Percentiles rank a stretch among this genome's conserved stretches.
phyloP scores from a whole-genome alignment of 805 yeast genomes.

The Metschnikowia proteae region DNA sequence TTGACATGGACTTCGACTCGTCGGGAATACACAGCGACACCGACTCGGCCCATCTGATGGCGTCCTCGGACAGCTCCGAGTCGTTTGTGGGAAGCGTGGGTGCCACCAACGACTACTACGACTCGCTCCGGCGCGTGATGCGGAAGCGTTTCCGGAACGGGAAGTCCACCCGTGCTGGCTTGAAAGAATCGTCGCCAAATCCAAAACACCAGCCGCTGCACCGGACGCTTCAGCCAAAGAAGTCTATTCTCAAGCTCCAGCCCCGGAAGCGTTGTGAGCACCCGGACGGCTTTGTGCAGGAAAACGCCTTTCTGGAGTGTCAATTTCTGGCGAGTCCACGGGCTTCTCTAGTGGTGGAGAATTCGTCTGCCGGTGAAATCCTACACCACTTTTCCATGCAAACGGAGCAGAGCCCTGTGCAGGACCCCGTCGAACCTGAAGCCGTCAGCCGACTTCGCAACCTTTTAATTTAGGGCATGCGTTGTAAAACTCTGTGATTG shows the following conservation, averaged over 20 bases:
- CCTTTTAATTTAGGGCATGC: background rate
- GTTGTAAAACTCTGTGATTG: background rate
- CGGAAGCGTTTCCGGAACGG: conserved; percentile 8
- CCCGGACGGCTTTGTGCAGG: background rate
- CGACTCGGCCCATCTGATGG: background rate
- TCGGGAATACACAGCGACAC: conserved; percentile 1
- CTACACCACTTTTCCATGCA: background rate
- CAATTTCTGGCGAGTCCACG: conserved; percentile 16
- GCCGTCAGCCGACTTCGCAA: background rate
- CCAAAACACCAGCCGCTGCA: conserved; percentile 40
- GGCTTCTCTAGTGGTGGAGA: conserved; percentile 11
- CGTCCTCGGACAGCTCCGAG: conserved; percentile 5
- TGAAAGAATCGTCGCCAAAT: conserved; percentile 6
- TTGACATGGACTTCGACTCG: conserved; percentile 1
- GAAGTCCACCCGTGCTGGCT: background rate
- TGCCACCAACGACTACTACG: conserved; percentile 22
- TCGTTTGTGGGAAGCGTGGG: conserved; percentile 2
- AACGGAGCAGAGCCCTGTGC: no score
- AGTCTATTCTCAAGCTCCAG: conserved; percentile 34
- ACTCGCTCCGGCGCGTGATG: conserved; percentile 11
- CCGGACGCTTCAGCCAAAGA: conserved; percentile 37
- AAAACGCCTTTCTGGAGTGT: background rate
- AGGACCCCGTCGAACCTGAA: background rate
- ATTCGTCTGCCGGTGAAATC: conserved; percentile 10
- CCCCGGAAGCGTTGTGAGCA: background rate